Conservation (phyloP, 208 protist genomes). For the Entamoeba invadens region DNA sequence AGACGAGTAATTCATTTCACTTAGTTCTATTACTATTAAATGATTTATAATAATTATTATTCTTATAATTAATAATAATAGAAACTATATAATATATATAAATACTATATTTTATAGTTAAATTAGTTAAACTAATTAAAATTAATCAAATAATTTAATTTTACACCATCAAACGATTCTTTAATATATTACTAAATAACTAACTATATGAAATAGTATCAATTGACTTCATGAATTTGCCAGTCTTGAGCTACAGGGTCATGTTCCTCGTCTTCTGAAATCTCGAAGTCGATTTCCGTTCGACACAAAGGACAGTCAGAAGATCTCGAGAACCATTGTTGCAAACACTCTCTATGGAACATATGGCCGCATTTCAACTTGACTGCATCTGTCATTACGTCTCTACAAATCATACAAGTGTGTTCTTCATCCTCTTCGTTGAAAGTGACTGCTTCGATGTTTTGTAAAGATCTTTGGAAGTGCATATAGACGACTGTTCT, state of each 20-base stretch:
- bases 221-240: background rate
- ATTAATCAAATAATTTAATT: too few species aligned
- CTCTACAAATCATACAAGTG: background rate
- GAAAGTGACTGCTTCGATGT: background rate
- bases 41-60: too few species aligned
- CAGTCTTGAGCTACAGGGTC: background rate
- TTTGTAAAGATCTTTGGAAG: background rate
- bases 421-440: background rate
- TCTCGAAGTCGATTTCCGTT: background rate
- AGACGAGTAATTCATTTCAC: too few species aligned
- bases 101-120: too few species aligned
- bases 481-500: background rate
- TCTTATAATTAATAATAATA: too few species aligned
- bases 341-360: background rate
- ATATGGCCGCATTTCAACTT: background rate
- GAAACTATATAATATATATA: too few species aligned
- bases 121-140: too few species aligned
- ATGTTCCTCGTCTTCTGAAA: background rate
- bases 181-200: too few species aligned
- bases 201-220: too few species aligned
- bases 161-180: too few species aligned
- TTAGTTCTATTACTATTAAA: too few species aligned
- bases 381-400: background rate
- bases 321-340: background rate
- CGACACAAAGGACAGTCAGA: background rate